Evolutionary conservation across 2,329 filamentous ascomycete genomes (phyloP), one percentile per base, ranked within the genome.

Genomic region (Paecilomyces dactylethromorphus): DNA sequence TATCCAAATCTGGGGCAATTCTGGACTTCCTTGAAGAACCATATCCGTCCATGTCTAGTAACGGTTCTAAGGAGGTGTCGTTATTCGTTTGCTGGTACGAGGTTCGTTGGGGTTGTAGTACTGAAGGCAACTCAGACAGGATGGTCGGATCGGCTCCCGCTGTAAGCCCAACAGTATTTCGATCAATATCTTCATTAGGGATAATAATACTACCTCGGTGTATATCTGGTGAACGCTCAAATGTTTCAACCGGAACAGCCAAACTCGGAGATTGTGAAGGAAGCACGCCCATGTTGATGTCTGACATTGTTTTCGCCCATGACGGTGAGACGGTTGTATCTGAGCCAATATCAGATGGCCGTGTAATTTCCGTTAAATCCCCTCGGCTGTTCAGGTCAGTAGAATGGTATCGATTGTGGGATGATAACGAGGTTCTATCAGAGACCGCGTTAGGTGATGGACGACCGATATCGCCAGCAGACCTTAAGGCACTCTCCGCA

Each of bases 1-100:
- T 80, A 61, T 83, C 81, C 10, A 74, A 64, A 55, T 74, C 72
- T 2, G 71, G 71, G 6, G 72, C 71, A 53, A 74, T 74, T 31
- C 69, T 64, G 24, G 66, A 69, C 51, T 66, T 67, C 24, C 63
- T 64, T n/a, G 67, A 59, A 22, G 63, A 57, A 11, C 65, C 67
- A 31, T 71, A 70, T 22, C 65, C 63, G 29, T 72, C 68, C 29
- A 73, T 68, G 15, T 72, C 67, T 35, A 70, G 39, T n/a, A 45
- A 6, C 21, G 39, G 39, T n/a, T 18, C 39, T 45, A 45, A 7
- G 8, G 39, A 45, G 8, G 39, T 18, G 39, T 45, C 39, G 39
- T 8, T 45, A 45, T 45, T 45, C 39, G 39, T n/a, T 45, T 45
- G 39, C n/a, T 45, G 39, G 10, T 45, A 45, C n/a, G 39, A 18